phyloP scores from a whole-genome alignment of 306 rosid species.

The Abrus precatorius region DNA sequence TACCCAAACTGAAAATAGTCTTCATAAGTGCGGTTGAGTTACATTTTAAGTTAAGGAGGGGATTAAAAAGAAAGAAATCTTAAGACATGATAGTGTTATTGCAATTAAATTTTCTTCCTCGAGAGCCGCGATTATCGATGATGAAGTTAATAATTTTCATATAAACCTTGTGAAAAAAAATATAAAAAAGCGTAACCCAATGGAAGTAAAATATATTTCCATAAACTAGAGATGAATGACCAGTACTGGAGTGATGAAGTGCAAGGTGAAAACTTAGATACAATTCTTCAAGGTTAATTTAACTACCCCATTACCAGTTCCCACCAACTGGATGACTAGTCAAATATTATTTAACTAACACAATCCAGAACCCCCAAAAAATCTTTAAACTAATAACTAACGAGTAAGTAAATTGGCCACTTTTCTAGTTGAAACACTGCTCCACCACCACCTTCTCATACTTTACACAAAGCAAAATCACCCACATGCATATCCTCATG shows the following conservation, averaged over 20 bases:
- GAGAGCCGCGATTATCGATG: not conserved
- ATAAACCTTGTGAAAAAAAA: not conserved
- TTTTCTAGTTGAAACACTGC: not conserved
- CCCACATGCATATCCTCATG: not conserved
- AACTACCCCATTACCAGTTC: constrained; percentile 18
- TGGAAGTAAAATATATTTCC: not conserved
- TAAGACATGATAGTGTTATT: too few species aligned
- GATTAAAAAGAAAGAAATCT: too few species aligned
- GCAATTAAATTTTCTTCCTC: not conserved
- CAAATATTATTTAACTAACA: constrained; percentile 41
- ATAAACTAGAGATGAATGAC: too few species aligned
- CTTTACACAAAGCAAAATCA: constrained; percentile 49
- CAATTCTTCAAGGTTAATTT: constrained; percentile 41
- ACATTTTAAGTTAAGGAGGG: too few species aligned
- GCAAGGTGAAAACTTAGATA: constrained; percentile 37
- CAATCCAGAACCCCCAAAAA: constrained; percentile 36
- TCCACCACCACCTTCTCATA: not conserved
- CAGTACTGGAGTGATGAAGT: not conserved
- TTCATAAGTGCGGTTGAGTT: not conserved
- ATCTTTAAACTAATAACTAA: constrained; percentile 24
- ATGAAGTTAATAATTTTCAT: not conserved
- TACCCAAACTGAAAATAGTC: not conserved
- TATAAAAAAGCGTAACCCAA: too few species aligned
- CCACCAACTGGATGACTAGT: constrained; percentile 29
- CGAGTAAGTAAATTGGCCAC: constrained; percentile 13